Percentiles rank a stretch among this genome's conserved stretches.
phyloP scores from a whole-genome alignment of 2,329 filamentous ascomycete species.

The Colletotrichum higginsianum region DNA sequence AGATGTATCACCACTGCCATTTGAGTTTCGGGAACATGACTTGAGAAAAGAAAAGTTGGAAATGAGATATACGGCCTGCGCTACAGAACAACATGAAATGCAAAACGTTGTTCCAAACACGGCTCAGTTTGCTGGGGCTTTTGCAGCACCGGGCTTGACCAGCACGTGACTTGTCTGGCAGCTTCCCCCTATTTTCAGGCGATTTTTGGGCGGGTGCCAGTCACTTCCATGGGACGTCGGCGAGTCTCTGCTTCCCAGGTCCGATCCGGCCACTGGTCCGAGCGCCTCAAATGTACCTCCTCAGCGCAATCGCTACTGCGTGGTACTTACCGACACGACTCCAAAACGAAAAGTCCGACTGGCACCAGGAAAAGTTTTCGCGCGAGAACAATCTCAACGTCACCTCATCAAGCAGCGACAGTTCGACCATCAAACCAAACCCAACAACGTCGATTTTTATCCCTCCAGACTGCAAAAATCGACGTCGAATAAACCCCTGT shows the following conservation, averaged over 20 bases:
- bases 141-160: background rate
- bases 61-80: background rate
- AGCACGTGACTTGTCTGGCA: conserved; percentile 41
- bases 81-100: background rate
- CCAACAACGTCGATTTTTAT: conserved; percentile 67
- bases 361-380: conserved; percentile 66
- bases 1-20: conserved; percentile 28
- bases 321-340: conserved; percentile 39
- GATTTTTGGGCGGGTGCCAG: conserved; percentile 27
- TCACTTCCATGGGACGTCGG: conserved; percentile 23
- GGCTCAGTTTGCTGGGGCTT: background rate
- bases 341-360: conserved; percentile 39
- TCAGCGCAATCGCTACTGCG: conserved; percentile 21
- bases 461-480: conserved; percentile 65
- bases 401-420: conserved; percentile 65
- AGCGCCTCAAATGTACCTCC: conserved; percentile 37
- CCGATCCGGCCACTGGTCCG: conserved; percentile 37
- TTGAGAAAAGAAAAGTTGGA: background rate
- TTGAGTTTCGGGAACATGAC: conserved; percentile 33
- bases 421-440: conserved; percentile 69
- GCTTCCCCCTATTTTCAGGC: conserved; percentile 35
- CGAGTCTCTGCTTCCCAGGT: conserved; percentile 36
- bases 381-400: conserved; percentile 70
- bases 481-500: conserved; percentile 70
- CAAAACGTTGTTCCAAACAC: background rate